Evolutionary conservation across 2,329 filamentous ascomycete species (phyloP).

Genomic region (Xylaria sp.): DNA sequence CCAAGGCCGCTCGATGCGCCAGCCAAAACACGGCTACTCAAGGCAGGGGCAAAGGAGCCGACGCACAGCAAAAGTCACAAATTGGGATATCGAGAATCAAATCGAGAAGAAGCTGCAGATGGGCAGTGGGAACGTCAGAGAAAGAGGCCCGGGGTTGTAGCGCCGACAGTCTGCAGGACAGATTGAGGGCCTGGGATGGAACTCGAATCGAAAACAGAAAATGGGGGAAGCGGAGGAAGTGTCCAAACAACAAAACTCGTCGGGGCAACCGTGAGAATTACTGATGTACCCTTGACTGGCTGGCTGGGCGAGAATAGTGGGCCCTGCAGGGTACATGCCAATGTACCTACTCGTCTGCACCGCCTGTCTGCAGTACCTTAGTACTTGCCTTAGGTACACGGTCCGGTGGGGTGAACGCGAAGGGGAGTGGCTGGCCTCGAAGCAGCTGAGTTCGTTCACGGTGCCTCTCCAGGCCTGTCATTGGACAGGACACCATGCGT

Average conservation of each 20-base stretch:
- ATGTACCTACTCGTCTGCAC: background rate
- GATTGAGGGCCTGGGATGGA: conserved; percentile 38
- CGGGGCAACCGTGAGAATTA: conserved; percentile 47
- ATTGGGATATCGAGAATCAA: conserved; percentile 19
- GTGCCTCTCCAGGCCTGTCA: background rate
- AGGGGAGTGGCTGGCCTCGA: conserved; percentile 12
- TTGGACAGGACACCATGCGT: conserved; percentile 12
- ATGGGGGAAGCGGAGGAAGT: conserved; percentile 42
- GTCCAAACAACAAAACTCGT: conserved; percentile 50
- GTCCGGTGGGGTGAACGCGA: background rate
- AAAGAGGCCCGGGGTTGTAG: conserved; percentile 32
- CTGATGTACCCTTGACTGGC: conserved; percentile 32
- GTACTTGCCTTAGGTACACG: background rate
- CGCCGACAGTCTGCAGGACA: conserved; percentile 32
- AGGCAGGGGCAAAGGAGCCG: conserved; percentile 20
- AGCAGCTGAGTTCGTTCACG: conserved; percentile 4
- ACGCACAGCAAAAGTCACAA: conserved; percentile 25
- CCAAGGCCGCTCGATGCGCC: conserved; percentile 42
- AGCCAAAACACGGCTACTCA: conserved; percentile 43
- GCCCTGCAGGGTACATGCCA: conserved; percentile 8
- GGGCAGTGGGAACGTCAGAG: conserved; percentile 37
- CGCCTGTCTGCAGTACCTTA: too few species aligned
- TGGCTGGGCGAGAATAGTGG: conserved; percentile 19
- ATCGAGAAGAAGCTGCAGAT: conserved; percentile 29
- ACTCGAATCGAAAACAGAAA: conserved; percentile 41